Evolutionary conservation across 2,329 filamentous ascomycete species (phyloP).

Genomic region (Penicillium sumatraense): DNA sequence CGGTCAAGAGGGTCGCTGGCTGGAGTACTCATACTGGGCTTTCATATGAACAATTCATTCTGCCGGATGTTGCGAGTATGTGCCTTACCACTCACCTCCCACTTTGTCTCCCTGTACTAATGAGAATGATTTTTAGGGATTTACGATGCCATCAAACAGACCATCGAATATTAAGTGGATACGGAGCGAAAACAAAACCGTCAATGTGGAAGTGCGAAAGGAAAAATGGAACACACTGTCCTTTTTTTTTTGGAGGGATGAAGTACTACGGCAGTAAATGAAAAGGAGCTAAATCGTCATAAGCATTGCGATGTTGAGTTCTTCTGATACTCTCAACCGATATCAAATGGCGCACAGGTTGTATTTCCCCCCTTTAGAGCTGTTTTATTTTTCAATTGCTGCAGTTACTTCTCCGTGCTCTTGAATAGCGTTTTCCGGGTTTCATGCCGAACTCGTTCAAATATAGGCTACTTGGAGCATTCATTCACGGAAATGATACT

Average conservation of each 20-base stretch:
- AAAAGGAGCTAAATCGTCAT: no score
- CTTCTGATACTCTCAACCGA: background rate
- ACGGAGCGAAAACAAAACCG: background rate
- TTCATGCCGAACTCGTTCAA: no score
- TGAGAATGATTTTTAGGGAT: constrained; percentile 56
- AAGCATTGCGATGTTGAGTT: no score
- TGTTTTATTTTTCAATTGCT: background rate
- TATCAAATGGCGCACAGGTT: background rate
- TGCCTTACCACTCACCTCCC: constrained; percentile 41
- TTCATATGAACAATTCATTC: constrained; percentile 76
- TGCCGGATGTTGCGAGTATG: constrained; percentile 87
- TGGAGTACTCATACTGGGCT: constrained; percentile 85
- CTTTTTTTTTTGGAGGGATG: background rate
- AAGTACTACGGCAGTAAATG: no score
- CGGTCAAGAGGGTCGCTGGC: constrained; percentile 82
- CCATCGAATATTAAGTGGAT: constrained; percentile 62
- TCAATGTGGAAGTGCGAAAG: background rate
- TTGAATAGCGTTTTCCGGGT: no score
- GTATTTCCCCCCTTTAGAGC: background rate
- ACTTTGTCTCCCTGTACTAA: background rate
- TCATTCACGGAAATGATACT: no score
- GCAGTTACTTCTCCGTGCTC: no score
- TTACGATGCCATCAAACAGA: constrained; percentile 71
- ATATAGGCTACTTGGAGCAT: no score
- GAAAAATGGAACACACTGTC: background rate